Conservation (phyloP, 2,329 filamentous ascomycete genomes). For the Spiromastix sp. region DNA sequence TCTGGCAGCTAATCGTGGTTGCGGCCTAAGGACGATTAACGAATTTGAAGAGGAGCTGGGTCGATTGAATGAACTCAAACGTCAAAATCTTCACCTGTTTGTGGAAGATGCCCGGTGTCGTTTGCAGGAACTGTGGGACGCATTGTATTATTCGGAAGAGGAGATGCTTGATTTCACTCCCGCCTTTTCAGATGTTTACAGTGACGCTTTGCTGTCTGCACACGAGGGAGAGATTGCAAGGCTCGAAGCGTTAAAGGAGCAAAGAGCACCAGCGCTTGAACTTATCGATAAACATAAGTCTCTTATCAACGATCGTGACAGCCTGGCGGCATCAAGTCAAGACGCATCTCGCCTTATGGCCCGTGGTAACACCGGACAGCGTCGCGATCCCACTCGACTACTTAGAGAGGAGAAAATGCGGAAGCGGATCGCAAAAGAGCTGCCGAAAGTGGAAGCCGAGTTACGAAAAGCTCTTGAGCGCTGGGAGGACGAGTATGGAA, state of each 20-base stretch:
- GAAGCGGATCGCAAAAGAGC: constrained; percentile 90
- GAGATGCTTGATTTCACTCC: constrained; percentile 98
- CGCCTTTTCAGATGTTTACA: constrained; percentile 94
- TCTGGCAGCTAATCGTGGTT: constrained; percentile 77
- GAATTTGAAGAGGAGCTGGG: constrained; percentile 88
- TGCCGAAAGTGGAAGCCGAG: constrained; percentile 84
- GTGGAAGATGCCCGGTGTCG: constrained; percentile 87
- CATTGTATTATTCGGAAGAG: constrained; percentile 88
- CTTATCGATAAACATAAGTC: constrained; percentile 75
- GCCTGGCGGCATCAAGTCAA: constrained; percentile 81
- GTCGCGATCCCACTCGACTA: constrained; percentile 85
- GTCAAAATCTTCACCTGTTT: constrained; percentile 89
- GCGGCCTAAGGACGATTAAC: constrained; percentile 82
- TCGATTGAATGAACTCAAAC: constrained; percentile 82
- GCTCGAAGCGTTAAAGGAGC: constrained; percentile 71
- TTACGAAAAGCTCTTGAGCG: constrained; percentile 67
- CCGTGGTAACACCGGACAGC: constrained; percentile 85
- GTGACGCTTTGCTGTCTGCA: constrained; percentile 85
- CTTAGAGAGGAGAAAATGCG: constrained; percentile 97
- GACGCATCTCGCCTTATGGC: constrained; percentile 89
- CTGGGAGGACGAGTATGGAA: constrained; percentile 91
- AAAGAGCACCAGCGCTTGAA: constrained; percentile 72
- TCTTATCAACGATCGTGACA: constrained; percentile 75
- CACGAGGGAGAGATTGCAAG: constrained; percentile 85
- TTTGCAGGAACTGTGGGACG: constrained; percentile 91